A percentile compares a stretch with the other conserved stretches of the same genome.
These are phyloP conservation scores for Poa annua DNA, from an alignment of 176 grass and related monocot species.

Conservation along the genomic window DNA sequence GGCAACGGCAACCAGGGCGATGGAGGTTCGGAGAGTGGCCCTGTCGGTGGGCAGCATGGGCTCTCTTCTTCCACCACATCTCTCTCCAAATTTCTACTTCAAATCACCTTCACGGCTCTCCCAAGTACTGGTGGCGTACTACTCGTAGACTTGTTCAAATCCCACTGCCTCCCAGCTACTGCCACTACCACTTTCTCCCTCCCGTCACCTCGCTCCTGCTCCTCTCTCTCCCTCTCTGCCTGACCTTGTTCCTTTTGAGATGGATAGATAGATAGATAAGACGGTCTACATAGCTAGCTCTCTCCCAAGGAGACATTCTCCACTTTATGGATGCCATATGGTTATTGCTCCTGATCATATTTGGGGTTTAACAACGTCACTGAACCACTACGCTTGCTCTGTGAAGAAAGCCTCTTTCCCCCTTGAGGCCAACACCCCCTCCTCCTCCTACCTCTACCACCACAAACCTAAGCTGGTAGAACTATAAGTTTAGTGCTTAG, in stretches of 20 bases:
- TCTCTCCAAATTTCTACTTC: too few species aligned
- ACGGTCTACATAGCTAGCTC: conserved; percentile 28
- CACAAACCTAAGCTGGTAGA: conserved; percentile 39
- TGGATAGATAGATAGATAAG: not conserved
- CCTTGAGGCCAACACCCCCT: conserved; percentile 43
- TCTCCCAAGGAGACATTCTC: conserved; percentile 57
- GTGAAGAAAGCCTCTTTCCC: conserved; percentile 20
- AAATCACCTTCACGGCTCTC: not conserved
- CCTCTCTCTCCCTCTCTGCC: conserved; percentile 10
- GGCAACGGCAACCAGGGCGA: too few species aligned
- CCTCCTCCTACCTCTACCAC: not conserved
- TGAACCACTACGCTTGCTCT: not conserved
- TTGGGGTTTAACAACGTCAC: not conserved
- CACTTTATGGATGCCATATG: conserved; percentile 36
- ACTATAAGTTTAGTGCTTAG: conserved; percentile 28
- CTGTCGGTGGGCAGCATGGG: conserved; percentile 64
- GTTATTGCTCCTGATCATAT: conserved; percentile 14
- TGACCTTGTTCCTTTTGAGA: conserved; percentile 29
- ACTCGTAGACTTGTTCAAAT: conserved; percentile 40
- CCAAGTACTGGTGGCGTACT: not conserved
- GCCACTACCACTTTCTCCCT: conserved; percentile 8
- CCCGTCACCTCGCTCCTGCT: conserved; percentile 8
- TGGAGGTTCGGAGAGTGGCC: conserved; percentile 13
- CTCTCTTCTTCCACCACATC: conserved; percentile 24
- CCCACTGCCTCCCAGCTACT: conserved; percentile 2